These are phyloP conservation scores for Auriculariales sp. DNA, from an alignment of 768 basidiomycete genomes.

Conservation along the genomic window DNA sequence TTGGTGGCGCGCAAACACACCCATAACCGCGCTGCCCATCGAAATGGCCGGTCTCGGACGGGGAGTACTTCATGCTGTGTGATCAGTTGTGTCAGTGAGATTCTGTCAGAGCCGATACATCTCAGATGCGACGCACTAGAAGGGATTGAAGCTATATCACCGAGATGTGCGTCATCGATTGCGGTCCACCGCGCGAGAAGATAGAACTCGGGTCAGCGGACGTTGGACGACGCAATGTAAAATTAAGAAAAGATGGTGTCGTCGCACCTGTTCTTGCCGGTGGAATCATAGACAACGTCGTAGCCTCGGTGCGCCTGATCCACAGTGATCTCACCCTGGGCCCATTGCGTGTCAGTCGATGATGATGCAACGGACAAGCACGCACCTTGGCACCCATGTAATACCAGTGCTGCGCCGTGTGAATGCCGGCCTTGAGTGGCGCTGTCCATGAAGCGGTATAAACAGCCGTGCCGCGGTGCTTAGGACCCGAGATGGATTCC, in stretches of 20 bases:
- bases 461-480: slow-evolving; percentile 69
- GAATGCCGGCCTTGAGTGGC: slow-evolving; percentile 77
- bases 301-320: slow-evolving; percentile 94
- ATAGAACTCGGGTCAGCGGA: too few relatives aligned
- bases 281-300: slow-evolving; percentile 74
- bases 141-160: slow-evolving; percentile 53
- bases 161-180: neutral
- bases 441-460: slow-evolving; percentile 95
- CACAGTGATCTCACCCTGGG: slow-evolving; percentile 77
- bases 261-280: slow-evolving; percentile 43
- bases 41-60: slow-evolving; percentile 82
- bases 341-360: slow-evolving; percentile 3
- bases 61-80: slow-evolving; percentile 83
- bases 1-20: too few relatives aligned
- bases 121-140: slow-evolving; percentile 47
- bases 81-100: slow-evolving; percentile 2
- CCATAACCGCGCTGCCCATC: slow-evolving; percentile 92
- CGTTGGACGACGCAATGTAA: too few relatives aligned
- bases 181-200: too few relatives aligned
- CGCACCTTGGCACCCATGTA: slow-evolving; percentile 84
- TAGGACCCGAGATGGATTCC: slow-evolving; percentile 63
- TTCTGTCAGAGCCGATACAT: slow-evolving; percentile 3
- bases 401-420: slow-evolving; percentile 86
- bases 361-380: neutral
- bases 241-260: too few relatives aligned